phyloP scores from a whole-genome alignment of 73 alveolate genomes.

The Symbiodinium natans region DNA sequence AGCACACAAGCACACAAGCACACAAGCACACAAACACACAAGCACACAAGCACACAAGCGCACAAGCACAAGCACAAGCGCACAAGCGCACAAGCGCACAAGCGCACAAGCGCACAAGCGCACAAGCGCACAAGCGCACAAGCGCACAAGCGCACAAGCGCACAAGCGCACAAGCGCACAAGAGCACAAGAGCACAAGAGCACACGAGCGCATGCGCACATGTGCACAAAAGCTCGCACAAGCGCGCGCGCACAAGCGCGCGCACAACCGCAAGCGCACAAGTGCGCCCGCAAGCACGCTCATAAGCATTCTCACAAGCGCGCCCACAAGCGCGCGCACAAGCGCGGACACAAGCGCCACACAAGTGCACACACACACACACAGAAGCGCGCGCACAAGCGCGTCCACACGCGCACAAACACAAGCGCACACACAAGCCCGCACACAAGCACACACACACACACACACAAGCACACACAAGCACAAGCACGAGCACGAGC shows the following conservation, averaged over 20 bases:
- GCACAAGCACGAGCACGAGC: background rate
- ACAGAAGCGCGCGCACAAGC: too few relatives aligned
- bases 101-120: background rate
- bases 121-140: slow-evolving; percentile 6
- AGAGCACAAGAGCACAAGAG: background rate
- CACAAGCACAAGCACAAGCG: too few relatives aligned
- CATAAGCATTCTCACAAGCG: background rate
- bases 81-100: slow-evolving; percentile 2
- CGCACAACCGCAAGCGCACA: background rate
- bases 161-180: slow-evolving; percentile 1
- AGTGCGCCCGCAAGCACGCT: background rate
- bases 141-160: background rate
- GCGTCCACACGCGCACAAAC: too few relatives aligned
- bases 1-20: too few relatives aligned
- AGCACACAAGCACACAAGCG: too few relatives aligned
- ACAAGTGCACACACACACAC: background rate
- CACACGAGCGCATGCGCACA: background rate
- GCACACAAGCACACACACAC: too few relatives aligned
- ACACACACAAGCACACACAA: too few relatives aligned
- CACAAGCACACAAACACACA: too few relatives aligned
- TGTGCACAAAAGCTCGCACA: background rate
- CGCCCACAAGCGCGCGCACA: background rate
- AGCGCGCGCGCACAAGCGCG: background rate
- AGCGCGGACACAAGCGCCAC: background rate
- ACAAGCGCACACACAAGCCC: too few relatives aligned